Conservation (phyloP, 2,329 filamentous ascomycete genomes). For the Penicillium janthinellum region DNA sequence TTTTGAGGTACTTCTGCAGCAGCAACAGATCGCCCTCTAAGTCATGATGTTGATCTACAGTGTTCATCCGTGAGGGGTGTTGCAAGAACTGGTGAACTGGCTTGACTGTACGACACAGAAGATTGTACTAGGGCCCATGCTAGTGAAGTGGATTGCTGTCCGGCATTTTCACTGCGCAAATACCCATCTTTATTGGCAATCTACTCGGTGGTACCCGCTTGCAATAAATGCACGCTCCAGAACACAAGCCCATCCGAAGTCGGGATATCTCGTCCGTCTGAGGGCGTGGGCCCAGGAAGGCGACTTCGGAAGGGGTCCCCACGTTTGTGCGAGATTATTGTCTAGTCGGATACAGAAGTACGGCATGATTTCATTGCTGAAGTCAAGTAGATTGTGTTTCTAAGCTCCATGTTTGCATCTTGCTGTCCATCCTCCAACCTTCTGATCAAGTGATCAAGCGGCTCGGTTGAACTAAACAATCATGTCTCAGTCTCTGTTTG, state of each 20-base stretch:
- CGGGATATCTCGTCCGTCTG: too few species aligned
- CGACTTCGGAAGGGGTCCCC: background rate
- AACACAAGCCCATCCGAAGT: too few species aligned
- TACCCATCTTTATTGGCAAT: background rate
- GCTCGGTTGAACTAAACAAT: background rate
- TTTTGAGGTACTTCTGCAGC: too few species aligned
- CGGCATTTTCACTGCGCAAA: background rate
- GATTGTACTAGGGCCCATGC: background rate
- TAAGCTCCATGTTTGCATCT: too few species aligned
- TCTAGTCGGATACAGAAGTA: background rate
- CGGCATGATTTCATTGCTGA: background rate
- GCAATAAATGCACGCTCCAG: background rate
- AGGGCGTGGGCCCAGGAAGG: background rate
- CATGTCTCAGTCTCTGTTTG: constrained; percentile 26
- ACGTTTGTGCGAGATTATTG: background rate
- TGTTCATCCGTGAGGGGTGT: background rate
- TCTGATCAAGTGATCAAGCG: background rate
- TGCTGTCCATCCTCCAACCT: too few species aligned
- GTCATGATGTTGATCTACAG: background rate
- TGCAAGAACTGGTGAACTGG: background rate
- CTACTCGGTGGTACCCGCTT: background rate
- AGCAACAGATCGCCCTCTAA: too few species aligned
- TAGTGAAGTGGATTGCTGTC: background rate
- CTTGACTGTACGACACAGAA: background rate
- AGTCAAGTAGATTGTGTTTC: too few species aligned